Percentiles rank a stretch among this genome's conserved stretches.
Evolutionary conservation across 352 stramenopile species (phyloP).

Genomic region (Pythium phragmiticola): DNA sequence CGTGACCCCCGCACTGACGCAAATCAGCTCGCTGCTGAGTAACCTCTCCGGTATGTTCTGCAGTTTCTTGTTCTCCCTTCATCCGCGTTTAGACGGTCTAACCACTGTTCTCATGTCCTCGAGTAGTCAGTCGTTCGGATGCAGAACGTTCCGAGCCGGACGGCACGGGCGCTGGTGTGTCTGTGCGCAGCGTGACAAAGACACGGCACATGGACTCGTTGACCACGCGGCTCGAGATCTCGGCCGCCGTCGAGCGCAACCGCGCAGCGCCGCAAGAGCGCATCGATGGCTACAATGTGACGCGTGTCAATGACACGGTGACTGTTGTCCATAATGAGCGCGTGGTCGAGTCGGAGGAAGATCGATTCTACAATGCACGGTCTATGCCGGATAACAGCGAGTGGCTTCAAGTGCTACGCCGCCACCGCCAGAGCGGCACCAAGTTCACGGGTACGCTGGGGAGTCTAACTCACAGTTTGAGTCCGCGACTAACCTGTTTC

Average conservation of each 20-base stretch:
- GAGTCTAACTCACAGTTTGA: not conserved
- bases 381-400: slow-evolving; percentile 66
- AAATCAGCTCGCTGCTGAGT: slow-evolving; percentile 59
- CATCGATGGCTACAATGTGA: slow-evolving; percentile 74
- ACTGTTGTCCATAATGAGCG: slow-evolving; percentile 71
- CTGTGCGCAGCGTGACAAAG: slow-evolving; percentile 48
- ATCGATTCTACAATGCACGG: slow-evolving; percentile 67
- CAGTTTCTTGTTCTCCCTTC: not conserved
- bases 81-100: not conserved
- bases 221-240: slow-evolving; percentile 69
- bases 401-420: slow-evolving; percentile 75
- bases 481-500: not conserved
- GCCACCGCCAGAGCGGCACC: slow-evolving; percentile 60
- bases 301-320: slow-evolving; percentile 64
- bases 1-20: slow-evolving; percentile 32
- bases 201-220: slow-evolving; percentile 78
- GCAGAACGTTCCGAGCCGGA: slow-evolving; percentile 57
- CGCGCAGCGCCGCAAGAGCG: slow-evolving; percentile 46
- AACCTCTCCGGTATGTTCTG: slow-evolving; percentile 49
- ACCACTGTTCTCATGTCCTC: not conserved
- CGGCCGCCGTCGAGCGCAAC: slow-evolving; percentile 66
- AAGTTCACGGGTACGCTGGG: slow-evolving; percentile 64
- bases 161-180: slow-evolving; percentile 56
- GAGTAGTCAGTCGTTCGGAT: slow-evolving; percentile 15
- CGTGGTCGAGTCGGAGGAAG: slow-evolving; percentile 43